These are phyloP conservation scores for Penicillium italicum DNA, from an alignment of 2,329 filamentous ascomycete species.

Conservation along the genomic window DNA sequence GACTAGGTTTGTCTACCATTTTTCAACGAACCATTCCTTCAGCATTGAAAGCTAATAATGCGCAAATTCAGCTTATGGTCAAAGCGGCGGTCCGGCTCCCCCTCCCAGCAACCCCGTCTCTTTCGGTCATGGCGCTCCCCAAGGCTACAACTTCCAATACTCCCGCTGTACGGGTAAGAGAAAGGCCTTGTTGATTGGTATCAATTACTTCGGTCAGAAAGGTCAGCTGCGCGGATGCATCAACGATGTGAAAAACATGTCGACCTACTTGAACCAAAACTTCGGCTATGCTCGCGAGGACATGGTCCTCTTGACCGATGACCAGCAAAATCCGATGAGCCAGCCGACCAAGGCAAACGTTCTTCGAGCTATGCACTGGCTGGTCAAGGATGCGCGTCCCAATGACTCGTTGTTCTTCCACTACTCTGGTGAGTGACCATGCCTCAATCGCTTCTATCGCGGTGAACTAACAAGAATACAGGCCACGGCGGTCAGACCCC, in stretches of 20 bases:
- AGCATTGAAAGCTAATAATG: conserved; percentile 2
- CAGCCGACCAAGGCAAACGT: conserved; percentile 96
- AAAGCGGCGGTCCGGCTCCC: conserved; percentile 52
- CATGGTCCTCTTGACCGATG: conserved; percentile 94
- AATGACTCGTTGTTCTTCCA: conserved; percentile 98
- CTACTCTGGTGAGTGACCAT: conserved; percentile 68
- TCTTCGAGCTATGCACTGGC: conserved; percentile 92
- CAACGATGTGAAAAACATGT: conserved; percentile 98
- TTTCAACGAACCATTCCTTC: neutral
- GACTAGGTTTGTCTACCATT: conserved; percentile 33
- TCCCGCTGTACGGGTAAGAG: conserved; percentile 83
- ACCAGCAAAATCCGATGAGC: conserved; percentile 96
- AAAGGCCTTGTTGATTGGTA: conserved; percentile 88
- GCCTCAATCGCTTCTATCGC: neutral
- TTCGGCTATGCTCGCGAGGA: conserved; percentile 93
- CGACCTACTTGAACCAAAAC: conserved; percentile 77
- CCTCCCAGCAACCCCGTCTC: conserved; percentile 65
- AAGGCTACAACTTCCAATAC: conserved; percentile 81
- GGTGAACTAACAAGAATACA: conserved; percentile 28
- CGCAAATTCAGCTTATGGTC: conserved; percentile 10
- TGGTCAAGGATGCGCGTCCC: conserved; percentile 86
- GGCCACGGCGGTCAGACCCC: conserved; percentile 73
- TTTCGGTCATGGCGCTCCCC: conserved; percentile 77
- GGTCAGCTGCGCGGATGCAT: conserved; percentile 91
- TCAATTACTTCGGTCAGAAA: conserved; percentile 93